A percentile compares a stretch with the other conserved stretches of the same genome.
Evolutionary conservation across 768 basidiomycete species (phyloP).

Genomic region (Serendipita sp.): DNA sequence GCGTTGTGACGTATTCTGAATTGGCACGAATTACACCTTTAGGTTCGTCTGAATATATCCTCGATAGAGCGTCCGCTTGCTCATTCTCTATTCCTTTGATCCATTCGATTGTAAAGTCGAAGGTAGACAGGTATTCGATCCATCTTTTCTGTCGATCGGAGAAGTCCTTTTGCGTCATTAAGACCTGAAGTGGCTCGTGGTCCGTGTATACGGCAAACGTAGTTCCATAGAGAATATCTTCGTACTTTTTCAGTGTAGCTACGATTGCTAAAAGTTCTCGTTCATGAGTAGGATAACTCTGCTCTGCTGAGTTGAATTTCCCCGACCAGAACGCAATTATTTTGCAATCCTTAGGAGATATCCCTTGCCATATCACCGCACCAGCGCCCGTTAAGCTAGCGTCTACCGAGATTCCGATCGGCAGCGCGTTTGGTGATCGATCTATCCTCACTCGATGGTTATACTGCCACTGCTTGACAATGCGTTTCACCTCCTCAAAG

Average conservation of each 20-base stretch:
- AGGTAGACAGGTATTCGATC: constrained; percentile 5
- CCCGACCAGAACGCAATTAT: constrained; percentile 12
- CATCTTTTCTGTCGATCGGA: constrained; percentile 1
- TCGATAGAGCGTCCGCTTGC: constrained; percentile 13
- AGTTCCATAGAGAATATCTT: not conserved
- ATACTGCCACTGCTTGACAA: constrained; percentile 9
- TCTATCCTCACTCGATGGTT: constrained; percentile 14
- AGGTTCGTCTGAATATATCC: constrained; percentile 14
- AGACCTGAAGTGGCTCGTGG: constrained; percentile 6
- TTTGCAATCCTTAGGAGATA: constrained; percentile 18
- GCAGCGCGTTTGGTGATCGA: constrained; percentile 15
- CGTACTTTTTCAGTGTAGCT: constrained; percentile 1
- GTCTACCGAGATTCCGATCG: constrained; percentile 17
- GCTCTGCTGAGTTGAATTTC: constrained; percentile 10
- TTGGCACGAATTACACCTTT: constrained; percentile 14
- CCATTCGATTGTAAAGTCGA: constrained; percentile 6
- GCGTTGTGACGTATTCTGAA: constrained; percentile 12
- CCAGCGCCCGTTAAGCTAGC: constrained; percentile 21
- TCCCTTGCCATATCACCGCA: constrained; percentile 18
- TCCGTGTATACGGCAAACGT: constrained; percentile 5
- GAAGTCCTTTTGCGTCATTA: not conserved
- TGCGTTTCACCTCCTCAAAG: constrained; percentile 18
- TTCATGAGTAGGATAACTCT: constrained; percentile 7
- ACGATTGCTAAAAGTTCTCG: constrained; percentile 8
- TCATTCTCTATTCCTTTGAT: constrained; percentile 1